Conservation (phyloP, 306 rosid genomes). For the Cucurbita moschata region DNA sequence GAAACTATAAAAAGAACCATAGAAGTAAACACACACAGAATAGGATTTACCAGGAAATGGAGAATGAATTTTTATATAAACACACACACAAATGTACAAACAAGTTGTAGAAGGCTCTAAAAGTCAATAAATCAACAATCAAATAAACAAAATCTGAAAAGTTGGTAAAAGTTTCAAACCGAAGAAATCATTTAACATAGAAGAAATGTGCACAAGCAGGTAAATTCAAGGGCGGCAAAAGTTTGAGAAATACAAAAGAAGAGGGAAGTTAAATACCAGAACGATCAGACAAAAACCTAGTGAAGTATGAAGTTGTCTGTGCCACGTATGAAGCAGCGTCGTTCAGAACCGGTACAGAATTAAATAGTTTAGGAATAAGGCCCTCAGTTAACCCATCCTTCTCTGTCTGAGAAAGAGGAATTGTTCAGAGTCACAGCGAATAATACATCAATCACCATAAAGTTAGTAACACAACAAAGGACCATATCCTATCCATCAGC, state of each 20-base stretch:
- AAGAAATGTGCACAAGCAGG: background rate
- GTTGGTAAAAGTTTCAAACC: background rate
- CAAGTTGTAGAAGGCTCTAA: background rate
- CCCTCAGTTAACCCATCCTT: slow-evolving; percentile 38
- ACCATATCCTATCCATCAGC: background rate
- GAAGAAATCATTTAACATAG: background rate
- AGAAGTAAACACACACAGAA: background rate
- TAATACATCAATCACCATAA: background rate
- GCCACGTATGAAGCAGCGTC: slow-evolving; percentile 85
- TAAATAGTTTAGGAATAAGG: slow-evolving; percentile 60
- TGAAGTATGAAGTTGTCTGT: slow-evolving; percentile 67
- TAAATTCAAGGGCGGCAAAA: background rate
- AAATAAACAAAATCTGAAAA: background rate
- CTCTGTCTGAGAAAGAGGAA: slow-evolving; percentile 23
- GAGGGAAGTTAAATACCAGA: slow-evolving; percentile 40
- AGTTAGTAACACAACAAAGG: background rate
- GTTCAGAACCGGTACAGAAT: slow-evolving; percentile 71
- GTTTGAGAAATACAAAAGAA: background rate
- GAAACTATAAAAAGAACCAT: background rate
- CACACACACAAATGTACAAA: too few relatives aligned
- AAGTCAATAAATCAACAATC: background rate
- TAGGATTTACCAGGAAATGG: background rate
- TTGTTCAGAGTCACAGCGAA: background rate
- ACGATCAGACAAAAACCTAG: slow-evolving; percentile 70
- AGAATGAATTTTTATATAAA: background rate